These are phyloP conservation scores for Pythium biforme DNA, from an alignment of 352 stramenopile genomes.

Conservation along the genomic window DNA sequence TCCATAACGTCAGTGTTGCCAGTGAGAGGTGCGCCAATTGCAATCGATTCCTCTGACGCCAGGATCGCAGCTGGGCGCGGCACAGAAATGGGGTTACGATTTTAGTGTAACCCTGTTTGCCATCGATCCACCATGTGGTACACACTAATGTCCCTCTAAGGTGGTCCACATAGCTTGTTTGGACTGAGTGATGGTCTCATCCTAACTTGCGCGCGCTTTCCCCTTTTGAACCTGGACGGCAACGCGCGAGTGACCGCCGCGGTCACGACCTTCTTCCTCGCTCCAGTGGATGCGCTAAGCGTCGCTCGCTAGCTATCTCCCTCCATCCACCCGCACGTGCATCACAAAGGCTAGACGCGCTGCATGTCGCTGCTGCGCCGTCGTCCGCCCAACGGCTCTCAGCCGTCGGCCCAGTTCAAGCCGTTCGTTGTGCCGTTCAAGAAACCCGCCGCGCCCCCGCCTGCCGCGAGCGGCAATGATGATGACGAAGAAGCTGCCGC, in stretches of 20 bases:
- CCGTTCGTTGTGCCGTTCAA: conserved; percentile 76
- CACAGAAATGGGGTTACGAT: no score
- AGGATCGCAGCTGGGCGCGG: no score
- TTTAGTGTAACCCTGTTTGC: no score
- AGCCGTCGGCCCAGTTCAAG: conserved; percentile 52
- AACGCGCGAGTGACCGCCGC: not conserved
- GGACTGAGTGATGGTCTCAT: conserved; percentile 26
- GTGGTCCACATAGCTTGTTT: conserved; percentile 20
- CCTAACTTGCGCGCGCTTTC: conserved; percentile 22
- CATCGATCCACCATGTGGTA: not conserved
- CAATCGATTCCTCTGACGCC: no score
- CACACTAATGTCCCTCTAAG: not conserved
- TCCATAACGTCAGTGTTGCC: no score
- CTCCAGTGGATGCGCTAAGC: not conserved
- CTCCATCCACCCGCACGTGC: not conserved
- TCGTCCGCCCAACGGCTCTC: conserved; percentile 13
- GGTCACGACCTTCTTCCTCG: not conserved
- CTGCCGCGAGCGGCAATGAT: not conserved
- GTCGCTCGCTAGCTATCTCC: not conserved
- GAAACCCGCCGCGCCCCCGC: conserved; percentile 1
- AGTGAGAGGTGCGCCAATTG: no score
- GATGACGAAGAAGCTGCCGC: conserved; percentile 37
- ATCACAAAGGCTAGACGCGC: no score
- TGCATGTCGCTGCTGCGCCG: conserved; percentile 54
- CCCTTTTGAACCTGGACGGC: conserved; percentile 16